A percentile compares a stretch with the other conserved stretches of the same genome.
phyloP scores from a whole-genome alignment of 2,329 filamentous ascomycete genomes.

The Colletotrichum tabaci region DNA sequence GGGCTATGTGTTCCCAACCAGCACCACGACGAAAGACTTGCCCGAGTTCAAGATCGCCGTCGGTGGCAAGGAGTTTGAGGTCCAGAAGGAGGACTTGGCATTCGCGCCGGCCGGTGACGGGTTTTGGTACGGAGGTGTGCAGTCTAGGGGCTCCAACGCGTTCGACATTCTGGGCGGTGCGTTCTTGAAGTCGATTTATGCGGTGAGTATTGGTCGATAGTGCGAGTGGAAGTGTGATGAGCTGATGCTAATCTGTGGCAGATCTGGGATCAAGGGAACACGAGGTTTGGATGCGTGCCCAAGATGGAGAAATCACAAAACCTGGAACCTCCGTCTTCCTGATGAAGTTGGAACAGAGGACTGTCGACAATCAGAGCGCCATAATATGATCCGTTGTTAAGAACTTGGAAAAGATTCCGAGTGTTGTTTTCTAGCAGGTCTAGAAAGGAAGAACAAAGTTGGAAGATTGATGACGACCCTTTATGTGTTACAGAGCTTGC shows the following conservation, averaged over 20 bases:
- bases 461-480: background rate
- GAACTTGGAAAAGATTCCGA: background rate
- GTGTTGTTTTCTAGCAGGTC: background rate
- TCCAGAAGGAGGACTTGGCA: constrained; percentile 37
- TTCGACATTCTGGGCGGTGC: constrained; percentile 38
- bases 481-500: no score
- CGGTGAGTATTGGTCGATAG: constrained; percentile 14
- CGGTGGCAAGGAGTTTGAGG: constrained; percentile 62
- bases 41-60: constrained; percentile 69
- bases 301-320: constrained; percentile 39
- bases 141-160: constrained; percentile 35
- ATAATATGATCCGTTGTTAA: no score
- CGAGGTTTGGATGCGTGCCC: constrained; percentile 34
- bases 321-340: constrained; percentile 5
- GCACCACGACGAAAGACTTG: constrained; percentile 47
- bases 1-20: constrained; percentile 60
- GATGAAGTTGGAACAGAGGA: background rate
- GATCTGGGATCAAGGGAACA: constrained; percentile 41
- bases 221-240: background rate
- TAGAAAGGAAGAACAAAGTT: background rate
- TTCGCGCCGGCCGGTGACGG: constrained; percentile 33
- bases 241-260: constrained; percentile 17
- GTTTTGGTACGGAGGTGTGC: constrained; percentile 38
- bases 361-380: no score
- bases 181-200: constrained; percentile 39